Evolutionary conservation across 805 yeast species (phyloP).

Genomic region (Monosporozyma yasuniensis): DNA sequence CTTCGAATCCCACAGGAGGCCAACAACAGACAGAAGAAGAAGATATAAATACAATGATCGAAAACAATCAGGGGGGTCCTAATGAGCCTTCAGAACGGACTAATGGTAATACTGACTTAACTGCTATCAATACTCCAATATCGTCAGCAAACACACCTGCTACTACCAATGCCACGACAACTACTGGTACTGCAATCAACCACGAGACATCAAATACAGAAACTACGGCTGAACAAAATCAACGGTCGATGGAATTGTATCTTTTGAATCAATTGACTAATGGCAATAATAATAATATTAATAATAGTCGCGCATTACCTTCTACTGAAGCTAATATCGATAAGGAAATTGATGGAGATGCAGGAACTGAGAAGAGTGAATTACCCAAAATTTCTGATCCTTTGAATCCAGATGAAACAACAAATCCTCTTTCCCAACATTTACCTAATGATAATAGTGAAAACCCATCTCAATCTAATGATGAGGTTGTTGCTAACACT

Average conservation of each 20-base stretch:
- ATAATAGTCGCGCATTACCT: background rate
- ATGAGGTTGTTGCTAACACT: background rate
- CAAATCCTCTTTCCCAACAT: background rate
- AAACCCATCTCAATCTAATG: background rate
- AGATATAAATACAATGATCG: too few relatives aligned
- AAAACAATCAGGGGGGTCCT: too few relatives aligned
- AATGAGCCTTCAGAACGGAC: too few relatives aligned
- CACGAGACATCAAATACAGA: background rate
- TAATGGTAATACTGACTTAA: background rate
- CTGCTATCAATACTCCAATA: too few relatives aligned
- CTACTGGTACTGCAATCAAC: background rate
- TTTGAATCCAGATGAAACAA: background rate
- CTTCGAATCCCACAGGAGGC: background rate
- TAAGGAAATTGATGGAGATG: background rate
- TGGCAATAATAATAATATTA: background rate
- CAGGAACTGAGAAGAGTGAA: background rate
- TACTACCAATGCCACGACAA: background rate
- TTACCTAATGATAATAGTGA: background rate
- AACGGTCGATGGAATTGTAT: conserved; percentile 3
- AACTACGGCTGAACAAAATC: background rate
- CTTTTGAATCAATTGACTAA: conserved; percentile 5
- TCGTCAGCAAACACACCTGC: background rate
- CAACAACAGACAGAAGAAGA: background rate
- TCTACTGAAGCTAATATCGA: background rate
- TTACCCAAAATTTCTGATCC: background rate